A percentile compares a stretch with the other conserved stretches of the same genome.
Conservation (phyloP, 139 green algal species). For the Chloropicon primus region DNA sequence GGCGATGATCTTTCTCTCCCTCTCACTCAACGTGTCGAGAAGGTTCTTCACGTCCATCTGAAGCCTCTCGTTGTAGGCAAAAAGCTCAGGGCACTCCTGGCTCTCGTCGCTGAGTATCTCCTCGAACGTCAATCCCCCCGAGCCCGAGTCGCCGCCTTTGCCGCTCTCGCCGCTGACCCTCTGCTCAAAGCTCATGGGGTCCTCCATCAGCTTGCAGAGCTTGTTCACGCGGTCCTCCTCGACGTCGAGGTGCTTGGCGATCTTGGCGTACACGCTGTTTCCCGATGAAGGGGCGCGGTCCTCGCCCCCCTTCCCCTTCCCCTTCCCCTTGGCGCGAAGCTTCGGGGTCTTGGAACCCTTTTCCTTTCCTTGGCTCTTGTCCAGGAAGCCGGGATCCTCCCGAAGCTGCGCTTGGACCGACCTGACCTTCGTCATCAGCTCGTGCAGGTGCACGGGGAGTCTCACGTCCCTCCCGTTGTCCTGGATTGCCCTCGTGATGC, state of each 20-base stretch:
- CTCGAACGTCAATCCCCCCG: conserved; percentile 14
- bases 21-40: conserved; percentile 10
- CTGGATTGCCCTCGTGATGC: conserved; percentile 46
- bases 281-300: not conserved
- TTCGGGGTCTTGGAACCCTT: no score
- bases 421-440: conserved; percentile 16
- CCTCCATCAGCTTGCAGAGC: not conserved
- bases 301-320: not conserved
- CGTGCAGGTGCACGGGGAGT: conserved; percentile 48
- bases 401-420: not conserved
- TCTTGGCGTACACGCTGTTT: not conserved
- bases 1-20: conserved; percentile 1
- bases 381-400: not conserved
- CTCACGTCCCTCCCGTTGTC: conserved; percentile 49
- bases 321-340: no score
- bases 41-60: conserved; percentile 50
- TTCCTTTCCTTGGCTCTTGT: no score
- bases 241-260: not conserved
- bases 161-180: not conserved
- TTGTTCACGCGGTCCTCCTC: not conserved
- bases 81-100: conserved; percentile 10
- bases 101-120: conserved; percentile 19
- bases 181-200: not conserved
- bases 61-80: conserved; percentile 15
- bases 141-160: not conserved